Evolutionary conservation across 1,284 basidiomycete species (phyloP).

Genomic region (Cutaneotrichosporon arboriforme): DNA sequence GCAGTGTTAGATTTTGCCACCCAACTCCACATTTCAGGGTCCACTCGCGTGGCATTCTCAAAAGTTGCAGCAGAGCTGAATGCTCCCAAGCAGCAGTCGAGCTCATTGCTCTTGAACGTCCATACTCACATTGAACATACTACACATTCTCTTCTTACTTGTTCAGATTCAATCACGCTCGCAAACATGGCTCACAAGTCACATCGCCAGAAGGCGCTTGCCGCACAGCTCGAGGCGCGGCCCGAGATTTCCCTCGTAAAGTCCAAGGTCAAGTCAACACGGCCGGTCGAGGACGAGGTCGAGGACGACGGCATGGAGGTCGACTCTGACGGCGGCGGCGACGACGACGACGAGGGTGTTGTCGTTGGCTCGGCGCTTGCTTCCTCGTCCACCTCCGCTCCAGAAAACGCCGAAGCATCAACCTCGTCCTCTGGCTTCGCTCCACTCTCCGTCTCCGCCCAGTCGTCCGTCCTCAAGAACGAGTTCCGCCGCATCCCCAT

Average conservation of each 20-base stretch:
- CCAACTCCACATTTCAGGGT: background rate
- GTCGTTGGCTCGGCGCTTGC: constrained; percentile 22
- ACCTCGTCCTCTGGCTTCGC: constrained; percentile 41
- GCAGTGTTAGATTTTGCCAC: constrained; percentile 9
- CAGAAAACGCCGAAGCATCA: constrained; percentile 13
- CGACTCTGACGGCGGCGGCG: constrained; percentile 31
- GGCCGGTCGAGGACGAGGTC: constrained; percentile 14
- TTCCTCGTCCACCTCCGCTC: constrained; percentile 8
- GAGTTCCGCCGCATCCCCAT: constrained; percentile 80
- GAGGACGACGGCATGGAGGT: constrained; percentile 18
- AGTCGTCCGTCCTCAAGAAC: constrained; percentile 54
- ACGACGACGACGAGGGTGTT: constrained; percentile 29
- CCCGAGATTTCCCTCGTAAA: constrained; percentile 43
- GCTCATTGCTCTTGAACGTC: background rate
- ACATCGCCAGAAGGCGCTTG: constrained; percentile 47
- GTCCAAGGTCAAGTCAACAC: constrained; percentile 11
- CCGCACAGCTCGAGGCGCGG: constrained; percentile 44
- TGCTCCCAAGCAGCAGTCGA: background rate
- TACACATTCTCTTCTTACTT: background rate
- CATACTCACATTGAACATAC: background rate
- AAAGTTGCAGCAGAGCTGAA: constrained; percentile 10
- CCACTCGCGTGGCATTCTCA: background rate
- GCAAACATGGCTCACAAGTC: constrained; percentile 46
- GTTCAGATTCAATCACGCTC: background rate
- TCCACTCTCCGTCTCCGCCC: constrained; percentile 32